Percentiles rank a stretch among this genome's conserved stretches.
These are phyloP conservation scores for Rachicladosporium sp. DNA, from an alignment of 2,329 filamentous ascomycete species.

Conservation along the genomic window DNA sequence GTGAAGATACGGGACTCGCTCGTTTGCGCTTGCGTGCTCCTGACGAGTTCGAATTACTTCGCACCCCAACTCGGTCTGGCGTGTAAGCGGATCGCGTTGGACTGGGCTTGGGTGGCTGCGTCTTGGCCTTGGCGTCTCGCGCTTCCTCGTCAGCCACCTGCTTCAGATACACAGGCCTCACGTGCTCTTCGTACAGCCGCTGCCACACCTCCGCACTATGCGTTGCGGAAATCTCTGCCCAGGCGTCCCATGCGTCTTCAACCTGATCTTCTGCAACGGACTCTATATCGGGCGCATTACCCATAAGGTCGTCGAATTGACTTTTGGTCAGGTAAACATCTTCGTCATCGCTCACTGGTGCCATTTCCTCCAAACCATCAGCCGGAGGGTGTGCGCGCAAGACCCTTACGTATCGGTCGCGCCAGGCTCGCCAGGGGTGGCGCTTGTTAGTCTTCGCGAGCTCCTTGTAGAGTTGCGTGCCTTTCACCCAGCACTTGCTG, in stretches of 20 bases:
- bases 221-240: conserved; percentile 6
- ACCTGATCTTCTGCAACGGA: conserved; percentile 9
- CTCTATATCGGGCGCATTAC: conserved; percentile 13
- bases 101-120: not conserved
- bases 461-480: not conserved
- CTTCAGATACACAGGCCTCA: conserved; percentile 13
- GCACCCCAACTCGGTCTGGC: too few species aligned
- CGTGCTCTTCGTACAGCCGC: conserved; percentile 13
- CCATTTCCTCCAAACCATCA: not conserved
- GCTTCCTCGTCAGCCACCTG: conserved; percentile 1
- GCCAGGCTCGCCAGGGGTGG: not conserved
- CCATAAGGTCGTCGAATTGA: conserved; percentile 3
- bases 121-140: not conserved
- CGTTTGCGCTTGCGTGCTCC: conserved; percentile 4
- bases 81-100: conserved; percentile 4
- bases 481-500: not conserved
- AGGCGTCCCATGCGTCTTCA: conserved; percentile 16
- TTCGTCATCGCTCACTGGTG: not conserved
- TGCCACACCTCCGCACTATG: conserved; percentile 6
- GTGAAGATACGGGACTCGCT: not conserved
- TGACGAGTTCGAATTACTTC: not conserved
- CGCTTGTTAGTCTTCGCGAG: not conserved
- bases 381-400: not conserved
- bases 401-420: not conserved
- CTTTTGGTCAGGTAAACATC: not conserved